Evolutionary conservation across 345 rosid genomes (phyloP).

Genomic region (Eucalyptus marginata): DNA sequence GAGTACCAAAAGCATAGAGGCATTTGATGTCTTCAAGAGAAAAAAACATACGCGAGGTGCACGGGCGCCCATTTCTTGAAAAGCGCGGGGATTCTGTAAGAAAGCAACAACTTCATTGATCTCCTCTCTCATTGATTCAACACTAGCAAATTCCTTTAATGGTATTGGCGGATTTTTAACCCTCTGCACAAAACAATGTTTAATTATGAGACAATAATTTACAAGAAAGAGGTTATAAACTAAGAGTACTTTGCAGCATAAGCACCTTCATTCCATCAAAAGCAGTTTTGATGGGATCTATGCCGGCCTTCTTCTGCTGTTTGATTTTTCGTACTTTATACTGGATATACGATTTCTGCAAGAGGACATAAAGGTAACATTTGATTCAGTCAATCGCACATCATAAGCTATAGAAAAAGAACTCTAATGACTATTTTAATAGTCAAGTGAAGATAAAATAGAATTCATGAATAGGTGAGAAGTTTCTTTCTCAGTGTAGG

Average conservation of each 20-base stretch:
- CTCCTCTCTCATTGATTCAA: conserved; percentile 96
- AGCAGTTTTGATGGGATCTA: conserved; percentile 82
- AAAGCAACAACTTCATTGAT: conserved; percentile 94
- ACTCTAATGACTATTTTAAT: not conserved
- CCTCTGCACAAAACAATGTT: conserved; percentile 31
- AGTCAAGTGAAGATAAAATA: not conserved
- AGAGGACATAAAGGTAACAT: not conserved
- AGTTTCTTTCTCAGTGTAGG: not conserved
- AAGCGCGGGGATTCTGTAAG: conserved; percentile 84
- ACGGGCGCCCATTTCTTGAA: conserved; percentile 92
- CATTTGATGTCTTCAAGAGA: not conserved
- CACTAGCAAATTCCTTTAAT: conserved; percentile 75
- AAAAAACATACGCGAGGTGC: conserved; percentile 76
- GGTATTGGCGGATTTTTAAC: conserved; percentile 96
- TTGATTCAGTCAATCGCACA: not conserved
- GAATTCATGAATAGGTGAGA: not conserved
- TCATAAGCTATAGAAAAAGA: not conserved
- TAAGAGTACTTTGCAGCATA: not conserved
- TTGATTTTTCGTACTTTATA: conserved; percentile 43
- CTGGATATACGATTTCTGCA: conserved; percentile 66
- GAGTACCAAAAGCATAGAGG: not conserved
- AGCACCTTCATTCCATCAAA: conserved; percentile 84
- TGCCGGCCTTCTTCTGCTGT: conserved; percentile 64
- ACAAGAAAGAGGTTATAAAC: not conserved
- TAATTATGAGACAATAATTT: not conserved